Percentiles rank a stretch among this genome's conserved stretches.
Evolutionary conservation across 1,139 yeast genomes (phyloP).

Genomic region (Protomyces inundatus): DNA sequence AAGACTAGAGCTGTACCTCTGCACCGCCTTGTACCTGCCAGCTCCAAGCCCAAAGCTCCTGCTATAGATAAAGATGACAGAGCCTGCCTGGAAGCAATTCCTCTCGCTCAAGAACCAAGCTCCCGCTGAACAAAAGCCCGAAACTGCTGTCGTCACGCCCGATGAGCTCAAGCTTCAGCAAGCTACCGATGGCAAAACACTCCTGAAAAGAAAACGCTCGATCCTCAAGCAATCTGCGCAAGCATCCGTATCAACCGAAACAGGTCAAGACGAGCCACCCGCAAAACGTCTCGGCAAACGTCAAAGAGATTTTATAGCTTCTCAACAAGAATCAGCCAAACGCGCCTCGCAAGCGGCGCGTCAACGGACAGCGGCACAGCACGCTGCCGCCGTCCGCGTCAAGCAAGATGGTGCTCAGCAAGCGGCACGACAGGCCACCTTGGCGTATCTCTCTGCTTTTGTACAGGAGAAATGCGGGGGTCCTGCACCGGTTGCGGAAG

Average conservation of each 20-base stretch:
- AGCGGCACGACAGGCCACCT: no score
- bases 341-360: background rate
- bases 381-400: background rate
- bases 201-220: background rate
- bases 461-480: no score
- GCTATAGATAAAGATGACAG: background rate
- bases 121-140: slow-evolving; percentile 3
- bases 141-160: background rate
- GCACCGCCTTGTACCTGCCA: no score
- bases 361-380: background rate
- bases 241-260: background rate
- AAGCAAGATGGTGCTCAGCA: no score
- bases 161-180: background rate
- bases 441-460: no score
- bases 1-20: no score
- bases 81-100: slow-evolving; percentile 24
- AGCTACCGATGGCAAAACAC: background rate
- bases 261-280: background rate
- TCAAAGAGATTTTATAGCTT: background rate
- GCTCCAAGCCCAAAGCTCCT: no score
- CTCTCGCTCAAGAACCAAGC: slow-evolving; percentile 13
- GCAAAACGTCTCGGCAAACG: background rate
- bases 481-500: background rate
- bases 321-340: background rate
- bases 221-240: background rate